A percentile compares a stretch with the other conserved stretches of the same genome.
Conservation (phyloP, 2,329 filamentous ascomycete genomes). For the Stagonosporopsis vannaccii region DNA sequence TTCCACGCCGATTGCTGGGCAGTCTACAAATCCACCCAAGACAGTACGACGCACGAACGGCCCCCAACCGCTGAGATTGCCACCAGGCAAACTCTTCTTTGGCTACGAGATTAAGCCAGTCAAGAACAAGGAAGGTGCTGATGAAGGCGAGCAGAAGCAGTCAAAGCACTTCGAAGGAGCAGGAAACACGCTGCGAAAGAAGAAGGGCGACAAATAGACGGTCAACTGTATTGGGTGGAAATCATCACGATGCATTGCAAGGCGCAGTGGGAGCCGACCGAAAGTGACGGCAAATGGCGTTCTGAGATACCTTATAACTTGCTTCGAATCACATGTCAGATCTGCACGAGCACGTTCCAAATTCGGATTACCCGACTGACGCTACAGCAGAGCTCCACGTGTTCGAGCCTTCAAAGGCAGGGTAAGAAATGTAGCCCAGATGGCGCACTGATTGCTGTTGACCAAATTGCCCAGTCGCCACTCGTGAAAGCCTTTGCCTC, state of each 20-base stretch:
- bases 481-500: too few relatives aligned
- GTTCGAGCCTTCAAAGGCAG: not conserved
- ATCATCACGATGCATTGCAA: conserved; percentile 17
- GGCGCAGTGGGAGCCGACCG: conserved; percentile 28
- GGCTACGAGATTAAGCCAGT: conserved; percentile 92
- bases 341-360: not conserved
- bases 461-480: not conserved
- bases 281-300: conserved; percentile 13
- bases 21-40: conserved; percentile 52
- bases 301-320: conserved; percentile 12
- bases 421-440: not conserved
- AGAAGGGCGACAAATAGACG: conserved; percentile 62
- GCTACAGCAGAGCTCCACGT: not conserved
- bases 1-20: conserved; percentile 68
- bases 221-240: not conserved
- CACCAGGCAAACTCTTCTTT: conserved; percentile 93
- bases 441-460: not conserved
- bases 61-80: conserved; percentile 82
- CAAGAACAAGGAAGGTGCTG: conserved; percentile 73
- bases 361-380: not conserved
- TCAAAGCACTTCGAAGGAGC: conserved; percentile 78
- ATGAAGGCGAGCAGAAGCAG: conserved; percentile 65
- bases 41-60: conserved; percentile 69
- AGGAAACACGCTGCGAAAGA: conserved; percentile 83
- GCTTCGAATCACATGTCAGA: conserved; percentile 7